Base-by-base conservation (phyloP, 768 basidiomycete species). In the Podaxis carcinomalis region DNA sequence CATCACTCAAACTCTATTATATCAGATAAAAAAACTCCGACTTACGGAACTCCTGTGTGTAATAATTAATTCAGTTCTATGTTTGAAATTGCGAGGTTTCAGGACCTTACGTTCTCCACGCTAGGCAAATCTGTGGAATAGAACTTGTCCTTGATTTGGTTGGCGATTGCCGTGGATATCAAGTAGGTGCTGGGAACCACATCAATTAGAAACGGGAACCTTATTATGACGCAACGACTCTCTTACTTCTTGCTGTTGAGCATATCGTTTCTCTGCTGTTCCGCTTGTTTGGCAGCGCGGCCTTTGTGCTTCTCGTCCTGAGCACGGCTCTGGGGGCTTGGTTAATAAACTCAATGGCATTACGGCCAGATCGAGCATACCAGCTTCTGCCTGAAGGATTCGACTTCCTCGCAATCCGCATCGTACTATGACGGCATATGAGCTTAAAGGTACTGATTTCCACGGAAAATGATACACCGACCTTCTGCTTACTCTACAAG, bases 231-330 rank as follows among this genome's bases (percentile, higher is more conserved):
- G 19, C 50, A 35, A 44, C 10, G n/a, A 14, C 23, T 36, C 40
- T 61, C 75, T 35, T 62, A 92, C 92, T 93, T 93, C 77, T 93
- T 93, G 72, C 84, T 82, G 65, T 87, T 89, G 46, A 85, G 72
- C 92, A 93, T 93, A 42, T 92, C 88, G 36, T 79, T 78, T 56
- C 81, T 82, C 66, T 92, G 90, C 65, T 90, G 86, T 63, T 92
- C 90, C 47, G 83, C 83, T 66, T 92, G 90, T 69, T 82, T 86
- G 19, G 85, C 86, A 2, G 80, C 83, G 36, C 90, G 82, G 57
- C 88, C 89, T 35, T 89, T 86, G 61, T 92, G 90, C 50, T 80
- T 84, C 68, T 93, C 92, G 67, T 91, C 90, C 42, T 77, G 77
- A 46, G 83, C 82, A 60, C 87, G 84, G 54, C 78, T 83, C 90